Evolutionary conservation across 129 eudicot species (phyloP).

Genomic region (Oenanthe sinensis): DNA sequence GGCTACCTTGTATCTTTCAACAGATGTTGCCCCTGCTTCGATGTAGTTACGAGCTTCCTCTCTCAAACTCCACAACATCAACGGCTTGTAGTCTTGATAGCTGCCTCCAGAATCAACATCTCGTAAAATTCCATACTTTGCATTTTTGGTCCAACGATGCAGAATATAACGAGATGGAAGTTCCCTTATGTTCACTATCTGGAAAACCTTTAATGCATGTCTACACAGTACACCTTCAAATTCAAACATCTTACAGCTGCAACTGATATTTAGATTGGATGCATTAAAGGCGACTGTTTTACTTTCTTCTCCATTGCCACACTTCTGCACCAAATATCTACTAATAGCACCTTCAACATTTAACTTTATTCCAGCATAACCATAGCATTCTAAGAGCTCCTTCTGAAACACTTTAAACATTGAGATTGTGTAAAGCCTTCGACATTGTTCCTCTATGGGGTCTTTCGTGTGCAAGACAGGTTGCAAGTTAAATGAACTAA

Average conservation of each 20-base stretch:
- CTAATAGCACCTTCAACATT: conserved; percentile 73
- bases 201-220: conserved; percentile 70
- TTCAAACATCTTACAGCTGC: conserved; percentile 86
- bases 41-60: conserved; percentile 71
- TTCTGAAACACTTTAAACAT: conserved; percentile 69
- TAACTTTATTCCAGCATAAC: conserved; percentile 57
- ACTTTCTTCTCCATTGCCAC: conserved; percentile 69
- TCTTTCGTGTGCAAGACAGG: conserved; percentile 72
- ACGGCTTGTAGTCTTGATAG: conserved; percentile 51
- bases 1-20: conserved; percentile 73
- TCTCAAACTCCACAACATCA: conserved; percentile 78
- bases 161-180: conserved; percentile 73
- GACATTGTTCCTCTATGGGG: conserved; percentile 77
- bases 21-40: conserved; percentile 69
- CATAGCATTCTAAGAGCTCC: conserved; percentile 71
- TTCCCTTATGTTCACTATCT: conserved; percentile 63
- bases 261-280: conserved; percentile 58
- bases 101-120: conserved; percentile 64
- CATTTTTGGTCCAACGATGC: conserved; percentile 71
- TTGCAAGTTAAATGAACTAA: conserved; percentile 52
- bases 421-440: conserved; percentile 52
- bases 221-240: conserved; percentile 77
- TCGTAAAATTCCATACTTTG: conserved; percentile 56
- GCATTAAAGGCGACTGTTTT: conserved; percentile 71
- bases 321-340: conserved; percentile 63